These are phyloP conservation scores for Wickerhamiella dianesei DNA, from an alignment of 805 yeast species.

Conservation along the genomic window DNA sequence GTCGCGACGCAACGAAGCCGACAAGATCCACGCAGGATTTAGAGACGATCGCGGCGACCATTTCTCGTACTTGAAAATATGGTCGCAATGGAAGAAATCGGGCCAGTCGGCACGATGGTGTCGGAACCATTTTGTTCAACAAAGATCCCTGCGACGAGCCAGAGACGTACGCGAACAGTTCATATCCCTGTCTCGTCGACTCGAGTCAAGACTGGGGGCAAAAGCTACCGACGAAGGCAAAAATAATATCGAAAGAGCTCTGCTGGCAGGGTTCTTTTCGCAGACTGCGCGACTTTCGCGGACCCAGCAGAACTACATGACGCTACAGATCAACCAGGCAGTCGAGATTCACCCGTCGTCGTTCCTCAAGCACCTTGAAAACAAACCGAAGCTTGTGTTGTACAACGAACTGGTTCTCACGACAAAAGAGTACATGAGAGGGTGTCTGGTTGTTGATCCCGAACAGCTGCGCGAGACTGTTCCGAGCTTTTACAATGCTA, in stretches of 20 bases:
- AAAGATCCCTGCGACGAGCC: conserved; percentile 61
- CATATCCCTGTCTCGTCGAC: conserved; percentile 40
- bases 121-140: conserved; percentile 65
- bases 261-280: conserved; percentile 19
- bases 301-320: conserved; percentile 50
- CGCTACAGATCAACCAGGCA: conserved; percentile 49
- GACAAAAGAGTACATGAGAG: conserved; percentile 82
- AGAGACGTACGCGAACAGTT: conserved; percentile 70
- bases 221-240: conserved; percentile 43
- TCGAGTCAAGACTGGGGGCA: conserved; percentile 42
- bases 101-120: conserved; percentile 59
- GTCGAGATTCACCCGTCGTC: conserved; percentile 85
- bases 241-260: conserved; percentile 35
- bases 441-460: conserved; percentile 69
- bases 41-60: conserved; percentile 72
- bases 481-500: conserved; percentile 25
- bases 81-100: conserved; percentile 57
- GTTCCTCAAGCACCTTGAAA: conserved; percentile 37
- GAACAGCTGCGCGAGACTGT: conserved; percentile 54
- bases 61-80: conserved; percentile 67
- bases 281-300: conserved; percentile 25
- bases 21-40: conserved; percentile 58
- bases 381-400: conserved; percentile 55
- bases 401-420: conserved; percentile 76
- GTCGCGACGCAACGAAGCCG: conserved; percentile 63